phyloP scores from a whole-genome alignment of 177 flowering plant species.

The Vitis hybrid region DNA sequence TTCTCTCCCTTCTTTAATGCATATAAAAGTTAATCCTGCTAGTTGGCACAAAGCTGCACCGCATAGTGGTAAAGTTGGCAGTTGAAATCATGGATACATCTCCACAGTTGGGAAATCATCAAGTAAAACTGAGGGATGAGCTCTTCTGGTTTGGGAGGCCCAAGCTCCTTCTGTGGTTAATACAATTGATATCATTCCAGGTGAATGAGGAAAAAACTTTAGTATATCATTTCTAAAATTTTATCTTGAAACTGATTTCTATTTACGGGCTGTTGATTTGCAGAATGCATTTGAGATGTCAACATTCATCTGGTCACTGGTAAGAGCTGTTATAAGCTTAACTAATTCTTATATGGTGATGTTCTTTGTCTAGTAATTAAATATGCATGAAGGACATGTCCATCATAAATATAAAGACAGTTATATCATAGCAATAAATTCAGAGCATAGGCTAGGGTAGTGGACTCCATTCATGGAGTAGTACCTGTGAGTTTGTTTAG shows the following conservation, averaged over 20 bases:
- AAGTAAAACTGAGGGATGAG: constrained; percentile 73
- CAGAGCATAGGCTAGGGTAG: background rate
- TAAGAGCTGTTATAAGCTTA: constrained; percentile 29
- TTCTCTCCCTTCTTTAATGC: background rate
- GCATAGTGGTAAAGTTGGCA: constrained; percentile 77
- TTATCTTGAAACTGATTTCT: background rate
- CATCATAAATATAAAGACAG: background rate
- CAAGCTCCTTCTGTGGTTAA: constrained; percentile 55
- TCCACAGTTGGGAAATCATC: constrained; percentile 31
- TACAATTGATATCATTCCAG: constrained; percentile 80
- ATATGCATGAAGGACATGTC: background rate
- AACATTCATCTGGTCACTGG: constrained; percentile 83
- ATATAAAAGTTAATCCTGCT: constrained; percentile 60
- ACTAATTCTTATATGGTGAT: background rate
- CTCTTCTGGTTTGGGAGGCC: constrained; percentile 93
- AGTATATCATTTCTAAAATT: constrained; percentile 1
- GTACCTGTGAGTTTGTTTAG: background rate
- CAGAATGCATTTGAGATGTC: constrained; percentile 98
- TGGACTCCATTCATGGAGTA: background rate
- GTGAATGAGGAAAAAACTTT: constrained; percentile 30
- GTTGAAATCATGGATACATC: constrained; percentile 55
- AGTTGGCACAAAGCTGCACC: constrained; percentile 81
- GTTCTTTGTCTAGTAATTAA: background rate
- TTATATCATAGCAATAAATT: background rate
- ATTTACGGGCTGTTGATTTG: constrained; percentile 21